These are phyloP conservation scores for Sporobolus alterniflorus DNA, from an alignment of 202 grass and related monocot species.

Conservation along the genomic window DNA sequence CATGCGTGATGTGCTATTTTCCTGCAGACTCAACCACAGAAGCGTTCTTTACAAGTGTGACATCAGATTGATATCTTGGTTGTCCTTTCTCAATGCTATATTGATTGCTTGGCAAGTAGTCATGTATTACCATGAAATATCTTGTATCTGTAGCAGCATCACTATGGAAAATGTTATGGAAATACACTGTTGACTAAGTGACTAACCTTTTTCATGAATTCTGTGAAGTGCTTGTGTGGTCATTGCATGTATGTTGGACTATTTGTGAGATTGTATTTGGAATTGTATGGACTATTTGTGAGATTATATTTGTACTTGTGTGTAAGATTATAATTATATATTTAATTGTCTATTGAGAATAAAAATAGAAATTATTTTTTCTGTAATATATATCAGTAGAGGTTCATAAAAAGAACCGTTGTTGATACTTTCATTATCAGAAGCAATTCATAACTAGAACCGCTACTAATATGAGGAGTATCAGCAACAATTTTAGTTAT, in stretches of 20 bases:
- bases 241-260: not conserved
- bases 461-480: too few relatives aligned
- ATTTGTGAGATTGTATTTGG: too few relatives aligned
- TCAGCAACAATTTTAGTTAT: too few relatives aligned
- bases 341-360: too few relatives aligned
- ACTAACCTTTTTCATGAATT: not conserved
- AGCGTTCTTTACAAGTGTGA: slow-evolving; percentile 67
- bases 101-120: not conserved
- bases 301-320: too few relatives aligned
- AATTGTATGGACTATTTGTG: too few relatives aligned
- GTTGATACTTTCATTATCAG: too few relatives aligned
- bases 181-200: slow-evolving; percentile 14
- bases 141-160: not conserved
- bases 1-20: not conserved
- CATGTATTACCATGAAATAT: not conserved
- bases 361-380: too few relatives aligned
- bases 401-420: too few relatives aligned
- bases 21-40: slow-evolving; percentile 52
- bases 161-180: not conserved
- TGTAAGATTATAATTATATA: too few relatives aligned
- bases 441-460: too few relatives aligned
- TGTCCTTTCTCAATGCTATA: not conserved
- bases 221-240: not conserved
- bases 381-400: too few relatives aligned
- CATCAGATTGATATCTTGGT: not conserved